These are phyloP conservation scores for Draba incana DNA, from an alignment of 345 rosid genomes.

Conservation along the genomic window DNA sequence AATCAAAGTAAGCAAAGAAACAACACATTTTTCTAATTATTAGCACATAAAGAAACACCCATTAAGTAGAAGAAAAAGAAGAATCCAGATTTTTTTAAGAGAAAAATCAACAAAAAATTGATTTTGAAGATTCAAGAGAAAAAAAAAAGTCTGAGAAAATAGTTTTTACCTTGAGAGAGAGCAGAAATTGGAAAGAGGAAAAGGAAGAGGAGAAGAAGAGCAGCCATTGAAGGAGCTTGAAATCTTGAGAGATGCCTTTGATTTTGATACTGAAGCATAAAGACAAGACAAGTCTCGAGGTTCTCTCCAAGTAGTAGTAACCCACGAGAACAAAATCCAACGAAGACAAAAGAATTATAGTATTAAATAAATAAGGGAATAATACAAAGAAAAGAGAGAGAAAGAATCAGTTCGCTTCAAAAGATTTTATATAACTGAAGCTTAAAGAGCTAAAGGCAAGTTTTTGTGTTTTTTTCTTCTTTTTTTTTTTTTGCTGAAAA, in stretches of 20 bases:
- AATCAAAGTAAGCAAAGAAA: not conserved
- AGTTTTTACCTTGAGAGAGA: conserved; percentile 38
- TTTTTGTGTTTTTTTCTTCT: not conserved
- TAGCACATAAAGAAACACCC: conserved; percentile 29
- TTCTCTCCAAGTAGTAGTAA: conserved; percentile 35
- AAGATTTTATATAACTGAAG: conserved; percentile 33
- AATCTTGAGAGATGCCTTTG: conserved; percentile 44
- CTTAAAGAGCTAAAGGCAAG: conserved; percentile 29
- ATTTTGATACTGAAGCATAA: conserved; percentile 36
- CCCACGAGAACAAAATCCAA: conserved; percentile 45
- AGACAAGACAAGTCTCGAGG: conserved; percentile 45
- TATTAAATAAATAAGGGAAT: conserved; percentile 1
- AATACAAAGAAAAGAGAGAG: not conserved
- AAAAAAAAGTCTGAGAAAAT: conserved; percentile 7
- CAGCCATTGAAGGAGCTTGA: conserved; percentile 41
- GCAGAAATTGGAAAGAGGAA: conserved; percentile 43
- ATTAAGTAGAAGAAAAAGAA: conserved; percentile 26
- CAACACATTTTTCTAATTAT: conserved; percentile 17
- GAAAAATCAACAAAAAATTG: conserved; percentile 12
- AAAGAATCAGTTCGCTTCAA: conserved; percentile 37
- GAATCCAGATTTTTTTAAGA: not conserved
- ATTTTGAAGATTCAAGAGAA: conserved; percentile 21
- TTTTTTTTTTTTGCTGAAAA: conserved; percentile 30
- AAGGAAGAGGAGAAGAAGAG: conserved; percentile 42
- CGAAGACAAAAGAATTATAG: conserved; percentile 36